Conservation (phyloP, 129 eudicot species). For the Helichrysum umbraculigerum region DNA sequence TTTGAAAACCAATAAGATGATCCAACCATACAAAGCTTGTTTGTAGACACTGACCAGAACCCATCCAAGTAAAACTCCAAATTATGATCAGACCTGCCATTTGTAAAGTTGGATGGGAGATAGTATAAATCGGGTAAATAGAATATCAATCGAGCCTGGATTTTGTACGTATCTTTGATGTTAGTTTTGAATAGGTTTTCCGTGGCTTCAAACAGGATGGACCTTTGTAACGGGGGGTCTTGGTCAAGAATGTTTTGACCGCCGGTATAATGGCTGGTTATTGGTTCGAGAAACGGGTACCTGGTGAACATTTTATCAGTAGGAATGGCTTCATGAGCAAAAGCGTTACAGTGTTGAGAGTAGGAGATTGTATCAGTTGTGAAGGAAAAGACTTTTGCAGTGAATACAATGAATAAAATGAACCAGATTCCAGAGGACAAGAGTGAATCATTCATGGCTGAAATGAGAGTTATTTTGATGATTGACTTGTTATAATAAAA, state of each 20-base stretch:
- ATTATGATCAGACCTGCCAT: constrained; percentile 13
- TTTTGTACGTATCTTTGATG: constrained; percentile 36
- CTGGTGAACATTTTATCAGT: constrained; percentile 27
- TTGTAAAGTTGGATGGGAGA: constrained; percentile 7
- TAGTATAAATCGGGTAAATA: constrained; percentile 9
- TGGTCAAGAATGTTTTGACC: constrained; percentile 48
- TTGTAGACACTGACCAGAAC: constrained; percentile 66
- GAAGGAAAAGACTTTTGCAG: constrained; percentile 10
- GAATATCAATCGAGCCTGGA: constrained; percentile 47
- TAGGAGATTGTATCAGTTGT: constrained; percentile 38
- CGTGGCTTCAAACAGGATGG: constrained; percentile 35
- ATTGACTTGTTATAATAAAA: constrained; percentile 20
- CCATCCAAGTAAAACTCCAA: constrained; percentile 50
- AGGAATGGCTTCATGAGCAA: constrained; percentile 49
- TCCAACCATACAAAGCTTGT: constrained; percentile 67
- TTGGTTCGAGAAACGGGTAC: constrained; percentile 28
- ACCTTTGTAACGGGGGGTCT: constrained; percentile 8
- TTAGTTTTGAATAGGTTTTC: constrained; percentile 35
- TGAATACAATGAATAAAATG: constrained; percentile 24
- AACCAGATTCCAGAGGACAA: not conserved
- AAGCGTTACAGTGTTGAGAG: constrained; percentile 46
- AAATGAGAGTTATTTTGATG: constrained; percentile 24
- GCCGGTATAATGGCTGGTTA: constrained; percentile 41
- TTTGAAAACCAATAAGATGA: constrained; percentile 42
- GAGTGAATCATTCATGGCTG: constrained; percentile 33